These are phyloP conservation scores for Ceratocystis alfenasii DNA, from an alignment of 2,329 filamentous ascomycete genomes.

Conservation along the genomic window DNA sequence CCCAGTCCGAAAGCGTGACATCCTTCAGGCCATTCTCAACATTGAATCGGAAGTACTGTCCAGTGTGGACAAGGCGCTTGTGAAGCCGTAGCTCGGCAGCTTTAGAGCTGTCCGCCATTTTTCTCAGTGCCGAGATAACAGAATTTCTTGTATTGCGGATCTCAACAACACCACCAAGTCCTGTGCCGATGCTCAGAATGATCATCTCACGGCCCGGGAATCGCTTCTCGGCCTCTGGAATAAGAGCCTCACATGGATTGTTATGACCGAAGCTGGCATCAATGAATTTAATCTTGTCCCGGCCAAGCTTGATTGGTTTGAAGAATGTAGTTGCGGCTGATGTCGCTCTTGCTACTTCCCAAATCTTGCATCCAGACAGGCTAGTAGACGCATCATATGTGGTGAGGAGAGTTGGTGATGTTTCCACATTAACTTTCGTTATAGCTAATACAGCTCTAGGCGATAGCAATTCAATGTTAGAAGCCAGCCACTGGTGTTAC, in stretches of 20 bases:
- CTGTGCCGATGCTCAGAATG: constrained; percentile 27
- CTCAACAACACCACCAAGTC: constrained; percentile 24
- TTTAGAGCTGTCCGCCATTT: neutral
- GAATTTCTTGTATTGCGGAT: constrained; percentile 21
- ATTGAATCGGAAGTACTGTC: constrained; percentile 26
- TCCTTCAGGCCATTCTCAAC: constrained; percentile 27
- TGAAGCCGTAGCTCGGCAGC: neutral
- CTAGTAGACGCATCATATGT: constrained; percentile 25
- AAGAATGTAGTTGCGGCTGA: constrained; percentile 28
- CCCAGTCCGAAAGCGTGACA: constrained; percentile 26
- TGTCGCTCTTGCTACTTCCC: constrained; percentile 28
- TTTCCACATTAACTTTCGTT: constrained; percentile 16
- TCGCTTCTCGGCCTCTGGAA: constrained; percentile 26
- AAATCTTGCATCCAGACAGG: constrained; percentile 26
- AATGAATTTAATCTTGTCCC: constrained; percentile 26
- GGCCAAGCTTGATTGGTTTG: constrained; percentile 27
- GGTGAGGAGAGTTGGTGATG: constrained; percentile 24
- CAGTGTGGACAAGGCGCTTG: constrained; percentile 23
- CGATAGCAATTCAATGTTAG: neutral
- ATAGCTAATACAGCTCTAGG: neutral
- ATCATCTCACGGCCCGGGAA: constrained; percentile 24
- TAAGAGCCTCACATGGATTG: constrained; percentile 28
- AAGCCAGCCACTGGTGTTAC: neutral
- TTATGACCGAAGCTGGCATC: constrained; percentile 29
- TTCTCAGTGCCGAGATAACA: neutral